A percentile compares a stretch with the other conserved stretches of the same genome.
Evolutionary conservation across 148 eudicot species (phyloP).

Genomic region (Rhododendron kiyosumense): DNA sequence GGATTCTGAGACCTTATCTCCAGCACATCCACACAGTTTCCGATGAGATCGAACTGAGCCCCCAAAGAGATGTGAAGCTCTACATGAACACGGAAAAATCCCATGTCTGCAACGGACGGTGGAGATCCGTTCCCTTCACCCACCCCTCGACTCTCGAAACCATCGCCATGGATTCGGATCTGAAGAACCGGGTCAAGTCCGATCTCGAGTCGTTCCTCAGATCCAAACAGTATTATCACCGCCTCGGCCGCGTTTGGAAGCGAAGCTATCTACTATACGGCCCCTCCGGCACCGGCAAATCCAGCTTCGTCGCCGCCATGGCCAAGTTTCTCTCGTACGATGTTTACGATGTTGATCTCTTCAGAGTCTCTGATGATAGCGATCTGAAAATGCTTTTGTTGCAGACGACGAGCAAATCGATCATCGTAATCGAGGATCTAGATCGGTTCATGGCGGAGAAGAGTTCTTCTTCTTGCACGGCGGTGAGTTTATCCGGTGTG

Average conservation of each 20-base stretch:
- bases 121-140: slow-evolving; percentile 58
- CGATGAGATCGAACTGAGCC: slow-evolving; percentile 47
- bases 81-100: slow-evolving; percentile 22
- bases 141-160: slow-evolving; percentile 83
- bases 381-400: slow-evolving; percentile 59
- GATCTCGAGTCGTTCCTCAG: slow-evolving; percentile 68
- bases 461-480: neutral
- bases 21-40: slow-evolving; percentile 65
- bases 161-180: slow-evolving; percentile 57
- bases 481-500: slow-evolving; percentile 45
- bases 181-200: slow-evolving; percentile 51
- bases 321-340: slow-evolving; percentile 60
- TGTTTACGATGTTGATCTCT: slow-evolving; percentile 68
- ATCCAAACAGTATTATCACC: slow-evolving; percentile 67
- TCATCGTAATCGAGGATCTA: slow-evolving; percentile 72
- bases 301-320: slow-evolving; percentile 80
- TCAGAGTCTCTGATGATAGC: slow-evolving; percentile 41
- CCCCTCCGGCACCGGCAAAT: slow-evolving; percentile 95
- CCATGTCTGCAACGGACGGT: slow-evolving; percentile 25
- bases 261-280: slow-evolving; percentile 85
- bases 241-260: slow-evolving; percentile 80
- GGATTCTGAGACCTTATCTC: slow-evolving; percentile 61
- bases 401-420: slow-evolving; percentile 45
- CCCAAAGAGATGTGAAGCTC: slow-evolving; percentile 31
- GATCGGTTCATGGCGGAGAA: slow-evolving; percentile 37